phyloP scores from a whole-genome alignment of 768 basidiomycete genomes.

The Russula emetica region DNA sequence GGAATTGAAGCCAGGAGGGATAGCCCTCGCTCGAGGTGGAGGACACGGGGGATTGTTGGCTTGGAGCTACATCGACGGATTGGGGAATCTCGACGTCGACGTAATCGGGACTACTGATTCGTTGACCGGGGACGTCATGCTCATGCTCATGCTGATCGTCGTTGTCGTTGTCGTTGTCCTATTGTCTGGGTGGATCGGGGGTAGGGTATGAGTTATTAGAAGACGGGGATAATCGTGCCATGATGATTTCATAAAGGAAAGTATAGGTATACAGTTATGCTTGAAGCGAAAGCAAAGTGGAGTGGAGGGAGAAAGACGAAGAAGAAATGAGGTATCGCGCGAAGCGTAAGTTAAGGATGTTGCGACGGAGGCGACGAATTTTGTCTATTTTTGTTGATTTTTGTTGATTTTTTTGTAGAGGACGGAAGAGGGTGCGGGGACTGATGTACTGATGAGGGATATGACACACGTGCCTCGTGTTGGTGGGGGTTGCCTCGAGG shows the following conservation, averaged over 20 bases:
- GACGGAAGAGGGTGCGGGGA: too few relatives aligned
- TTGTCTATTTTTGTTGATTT: slow-evolving; percentile 11
- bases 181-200: background rate
- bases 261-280: slow-evolving; percentile 1
- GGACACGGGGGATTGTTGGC: slow-evolving; percentile 5
- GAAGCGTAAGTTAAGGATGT: background rate
- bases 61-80: background rate
- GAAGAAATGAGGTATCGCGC: too few relatives aligned
- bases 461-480: too few relatives aligned
- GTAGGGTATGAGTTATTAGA: slow-evolving; percentile 17
- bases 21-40: slow-evolving; percentile 50
- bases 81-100: background rate
- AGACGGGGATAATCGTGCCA: slow-evolving; percentile 13
- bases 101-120: background rate
- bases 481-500: too few relatives aligned
- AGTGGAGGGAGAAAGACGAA: background rate
- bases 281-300: background rate
- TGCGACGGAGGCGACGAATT: background rate
- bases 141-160: slow-evolving; percentile 1
- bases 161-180: background rate
- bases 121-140: background rate
- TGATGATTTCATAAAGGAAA: slow-evolving; percentile 1
- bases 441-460: too few relatives aligned
- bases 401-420: too few relatives aligned
- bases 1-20: slow-evolving; percentile 86